These are phyloP conservation scores for Podaxis sp. DNA, from an alignment of 768 basidiomycete genomes.

Conservation along the genomic window DNA sequence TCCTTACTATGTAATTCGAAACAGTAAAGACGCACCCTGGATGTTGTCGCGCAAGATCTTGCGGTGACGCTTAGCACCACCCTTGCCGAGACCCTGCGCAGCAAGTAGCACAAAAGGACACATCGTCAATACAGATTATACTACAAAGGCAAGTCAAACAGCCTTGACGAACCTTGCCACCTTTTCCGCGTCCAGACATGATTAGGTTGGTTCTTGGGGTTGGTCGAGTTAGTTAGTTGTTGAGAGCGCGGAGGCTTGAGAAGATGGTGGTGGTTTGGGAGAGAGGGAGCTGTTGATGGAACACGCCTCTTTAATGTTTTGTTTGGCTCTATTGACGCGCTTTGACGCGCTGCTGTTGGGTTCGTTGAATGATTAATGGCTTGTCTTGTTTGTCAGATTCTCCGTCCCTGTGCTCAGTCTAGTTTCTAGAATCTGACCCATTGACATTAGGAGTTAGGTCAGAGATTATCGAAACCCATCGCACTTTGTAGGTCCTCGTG, in stretches of 20 bases:
- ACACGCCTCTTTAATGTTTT: constrained; percentile 34
- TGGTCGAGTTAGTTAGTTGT: constrained; percentile 16
- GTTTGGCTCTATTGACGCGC: constrained; percentile 40
- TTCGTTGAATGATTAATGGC: too few species aligned
- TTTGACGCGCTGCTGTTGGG: constrained; percentile 12
- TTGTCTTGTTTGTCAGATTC: too few species aligned
- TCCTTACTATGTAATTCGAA: background rate
- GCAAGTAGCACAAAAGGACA: constrained; percentile 6
- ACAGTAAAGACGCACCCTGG: constrained; percentile 49
- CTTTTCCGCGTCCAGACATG: constrained; percentile 81
- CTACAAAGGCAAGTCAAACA: background rate
- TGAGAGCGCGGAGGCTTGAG: constrained; percentile 12
- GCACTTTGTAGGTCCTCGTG: too few species aligned
- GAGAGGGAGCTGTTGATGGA: constrained; percentile 29
- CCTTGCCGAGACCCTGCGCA: constrained; percentile 70
- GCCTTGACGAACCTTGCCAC: constrained; percentile 55
- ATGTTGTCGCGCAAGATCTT: constrained; percentile 83
- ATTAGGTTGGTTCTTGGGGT: constrained; percentile 17
- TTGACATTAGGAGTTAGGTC: background rate
- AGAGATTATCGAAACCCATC: too few species aligned
- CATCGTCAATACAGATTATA: background rate
- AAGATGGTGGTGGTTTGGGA: constrained; percentile 32
- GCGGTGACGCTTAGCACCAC: constrained; percentile 77
- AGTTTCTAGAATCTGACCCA: too few species aligned
- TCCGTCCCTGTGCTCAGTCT: too few species aligned